Conservation (phyloP, 805 yeast genomes). For the Yarrowia osloensis region DNA sequence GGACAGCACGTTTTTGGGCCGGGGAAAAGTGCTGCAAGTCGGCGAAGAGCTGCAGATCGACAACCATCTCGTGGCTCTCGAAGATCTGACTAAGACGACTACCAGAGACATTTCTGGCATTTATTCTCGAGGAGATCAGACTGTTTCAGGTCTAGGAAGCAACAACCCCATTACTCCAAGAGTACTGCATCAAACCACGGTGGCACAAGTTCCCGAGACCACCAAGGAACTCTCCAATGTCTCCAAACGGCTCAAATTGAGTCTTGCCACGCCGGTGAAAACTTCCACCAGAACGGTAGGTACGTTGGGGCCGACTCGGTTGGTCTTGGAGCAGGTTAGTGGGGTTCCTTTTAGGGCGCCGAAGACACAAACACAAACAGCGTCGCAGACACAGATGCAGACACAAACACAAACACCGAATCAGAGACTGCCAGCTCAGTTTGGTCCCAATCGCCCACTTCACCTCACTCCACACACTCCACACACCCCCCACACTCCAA, state of each 20-base stretch:
- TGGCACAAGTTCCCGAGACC: neutral
- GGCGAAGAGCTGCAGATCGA: conserved; percentile 38
- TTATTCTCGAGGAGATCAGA: neutral
- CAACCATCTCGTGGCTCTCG: conserved; percentile 39
- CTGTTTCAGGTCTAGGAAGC: neutral
- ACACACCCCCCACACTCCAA: neutral
- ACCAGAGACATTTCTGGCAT: conserved; percentile 34
- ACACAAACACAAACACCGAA: neutral
- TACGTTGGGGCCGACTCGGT: neutral
- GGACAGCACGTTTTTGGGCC: conserved; percentile 33
- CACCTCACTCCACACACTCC: neutral
- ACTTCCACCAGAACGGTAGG: neutral
- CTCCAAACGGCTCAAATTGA: conserved; percentile 1
- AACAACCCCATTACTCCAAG: neutral
- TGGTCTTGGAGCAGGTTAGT: neutral
- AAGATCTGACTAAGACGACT: conserved; percentile 31
- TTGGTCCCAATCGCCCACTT: neutral
- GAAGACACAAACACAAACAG: too few relatives aligned
- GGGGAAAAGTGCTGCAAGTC: conserved; percentile 32
- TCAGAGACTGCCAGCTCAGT: neutral
- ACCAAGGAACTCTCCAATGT: neutral
- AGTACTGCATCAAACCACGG: neutral
- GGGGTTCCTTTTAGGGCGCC: neutral
- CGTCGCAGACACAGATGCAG: too few relatives aligned
- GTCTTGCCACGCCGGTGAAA: neutral